Evolutionary conservation across 2,329 filamentous ascomycete species (phyloP).

Genomic region (Trichothecium sympodiale): DNA sequence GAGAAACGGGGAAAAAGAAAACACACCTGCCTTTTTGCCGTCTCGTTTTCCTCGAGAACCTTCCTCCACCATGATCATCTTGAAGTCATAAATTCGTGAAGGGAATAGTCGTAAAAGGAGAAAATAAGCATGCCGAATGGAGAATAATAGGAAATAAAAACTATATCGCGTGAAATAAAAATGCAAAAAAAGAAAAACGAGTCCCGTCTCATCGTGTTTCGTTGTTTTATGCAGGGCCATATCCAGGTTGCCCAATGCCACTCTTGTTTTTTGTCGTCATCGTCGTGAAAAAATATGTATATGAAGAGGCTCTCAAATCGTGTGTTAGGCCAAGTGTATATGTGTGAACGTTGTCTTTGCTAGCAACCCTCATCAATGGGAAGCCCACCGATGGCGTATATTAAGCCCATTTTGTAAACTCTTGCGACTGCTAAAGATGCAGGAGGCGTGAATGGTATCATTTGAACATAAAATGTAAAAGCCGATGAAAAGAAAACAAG

Average conservation of each 20-base stretch:
- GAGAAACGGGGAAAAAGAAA: background rate
- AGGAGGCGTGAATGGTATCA: too few relatives aligned
- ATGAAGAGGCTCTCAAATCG: background rate
- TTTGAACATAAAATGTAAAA: slow-evolving; percentile 4
- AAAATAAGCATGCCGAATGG: background rate
- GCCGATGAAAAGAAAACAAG: too few relatives aligned
- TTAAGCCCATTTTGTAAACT: too few relatives aligned
- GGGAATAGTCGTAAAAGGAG: background rate
- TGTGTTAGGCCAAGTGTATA: background rate
- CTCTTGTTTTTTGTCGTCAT: background rate
- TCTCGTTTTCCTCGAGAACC: too few relatives aligned
- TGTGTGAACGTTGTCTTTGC: background rate
- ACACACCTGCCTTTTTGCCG: slow-evolving; percentile 1
- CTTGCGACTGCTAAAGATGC: slow-evolving; percentile 5
- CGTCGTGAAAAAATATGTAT: slow-evolving; percentile 7
- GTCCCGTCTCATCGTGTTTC: background rate
- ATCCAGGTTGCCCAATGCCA: background rate
- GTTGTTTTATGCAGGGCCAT: background rate
- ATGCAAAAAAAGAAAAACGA: background rate
- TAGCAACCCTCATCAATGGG: too few relatives aligned
- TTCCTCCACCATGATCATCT: too few relatives aligned
- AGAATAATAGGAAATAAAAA: slow-evolving; percentile 6
- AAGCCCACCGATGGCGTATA: too few relatives aligned
- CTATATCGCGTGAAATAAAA: slow-evolving; percentile 3
- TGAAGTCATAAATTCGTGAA: too few relatives aligned